phyloP scores from a whole-genome alignment of 2,329 filamentous ascomycete genomes.

The Aureobasidium sp. region DNA sequence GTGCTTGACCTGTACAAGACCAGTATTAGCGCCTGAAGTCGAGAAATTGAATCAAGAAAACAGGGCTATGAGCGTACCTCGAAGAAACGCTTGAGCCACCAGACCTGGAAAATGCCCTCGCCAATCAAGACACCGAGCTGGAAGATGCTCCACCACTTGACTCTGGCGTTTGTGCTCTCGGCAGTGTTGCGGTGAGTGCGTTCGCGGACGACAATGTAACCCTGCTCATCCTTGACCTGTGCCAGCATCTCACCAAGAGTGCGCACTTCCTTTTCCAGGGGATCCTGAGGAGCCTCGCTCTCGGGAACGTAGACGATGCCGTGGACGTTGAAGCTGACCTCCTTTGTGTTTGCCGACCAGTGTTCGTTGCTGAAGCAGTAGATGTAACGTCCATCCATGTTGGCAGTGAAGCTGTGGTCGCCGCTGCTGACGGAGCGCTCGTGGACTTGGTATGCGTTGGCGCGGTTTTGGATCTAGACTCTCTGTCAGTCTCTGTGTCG shows the following conservation, averaged over 20 bases:
- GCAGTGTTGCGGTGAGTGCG: constrained; percentile 96
- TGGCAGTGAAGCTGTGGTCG: constrained; percentile 85
- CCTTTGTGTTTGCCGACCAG: constrained; percentile 93
- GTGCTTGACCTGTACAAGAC: constrained; percentile 31
- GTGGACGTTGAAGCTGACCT: constrained; percentile 98
- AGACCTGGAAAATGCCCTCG: constrained; percentile 96
- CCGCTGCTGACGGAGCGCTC: constrained; percentile 78
- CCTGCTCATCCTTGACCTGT: constrained; percentile 96
- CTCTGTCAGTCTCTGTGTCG: not conserved
- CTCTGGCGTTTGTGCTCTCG: constrained; percentile 92
- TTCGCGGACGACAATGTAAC: constrained; percentile 92
- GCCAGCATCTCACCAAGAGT: constrained; percentile 75
- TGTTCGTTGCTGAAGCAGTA: constrained; percentile 99
- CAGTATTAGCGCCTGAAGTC: constrained; percentile 3
- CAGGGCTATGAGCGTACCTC: constrained; percentile 50
- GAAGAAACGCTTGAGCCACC: constrained; percentile 98
- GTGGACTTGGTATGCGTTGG: constrained; percentile 67
- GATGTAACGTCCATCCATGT: constrained; percentile 76
- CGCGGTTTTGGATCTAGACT: constrained; percentile 68
- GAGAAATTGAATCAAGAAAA: not conserved
- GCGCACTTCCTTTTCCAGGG: constrained; percentile 84
- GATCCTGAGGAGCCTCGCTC: constrained; percentile 73
- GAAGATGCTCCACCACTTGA: constrained; percentile 99
- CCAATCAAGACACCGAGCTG: constrained; percentile 82
- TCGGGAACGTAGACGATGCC: constrained; percentile 96